Evolutionary conservation across 371 early-diverging fungal genomes (phyloP), one percentile per base, ranked within the genome.

Genomic region (Umbelopsis sp.): DNA sequence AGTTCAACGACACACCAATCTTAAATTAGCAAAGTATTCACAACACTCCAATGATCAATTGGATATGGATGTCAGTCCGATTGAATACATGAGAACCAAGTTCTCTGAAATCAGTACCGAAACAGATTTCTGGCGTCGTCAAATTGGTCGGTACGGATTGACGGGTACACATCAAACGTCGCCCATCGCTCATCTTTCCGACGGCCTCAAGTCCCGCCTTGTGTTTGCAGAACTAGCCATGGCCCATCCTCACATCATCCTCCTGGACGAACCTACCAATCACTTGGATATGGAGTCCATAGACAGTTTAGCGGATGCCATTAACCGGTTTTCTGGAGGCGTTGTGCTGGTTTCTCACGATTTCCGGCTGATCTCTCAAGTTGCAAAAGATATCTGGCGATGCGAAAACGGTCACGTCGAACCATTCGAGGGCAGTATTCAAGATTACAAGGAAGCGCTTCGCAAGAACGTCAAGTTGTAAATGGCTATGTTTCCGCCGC

Each of bases 281-380:
- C 94, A 92, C 75, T 86, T 91, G 84, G 94, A 96, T 77, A 96
- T 97, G 83, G 95, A 95, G 75, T 93, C 96, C 66, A 99, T 99
- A 70, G 99, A 99, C 76, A 93, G 97, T 9, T 83, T 99, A 71
- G 98, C 98, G 45, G 91, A 95, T 45, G 99, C 98, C 46, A 95
- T 99, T 83, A 95, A 97, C 76, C 78, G 82, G 53, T 99, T 93
- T 85, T 84, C 91, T 65, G 99, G 99, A 63, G 99, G 97, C 74
- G 96, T 99, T 46, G 99, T 99, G 16, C 89, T 99, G 67, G 99
- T 99, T 22, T 94, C 95, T 74, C 99, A 99, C 94, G 99, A 99
- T 87, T 96, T 99, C 90, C 89, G 97, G 67, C 89, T 99, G 71
- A 94, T 99, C 72, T 89, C 91, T 62, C 97, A 96, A 82, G 95